Base-by-base conservation (phyloP, 2,329 filamentous ascomycete species). In the Mariannaea elegans region DNA sequence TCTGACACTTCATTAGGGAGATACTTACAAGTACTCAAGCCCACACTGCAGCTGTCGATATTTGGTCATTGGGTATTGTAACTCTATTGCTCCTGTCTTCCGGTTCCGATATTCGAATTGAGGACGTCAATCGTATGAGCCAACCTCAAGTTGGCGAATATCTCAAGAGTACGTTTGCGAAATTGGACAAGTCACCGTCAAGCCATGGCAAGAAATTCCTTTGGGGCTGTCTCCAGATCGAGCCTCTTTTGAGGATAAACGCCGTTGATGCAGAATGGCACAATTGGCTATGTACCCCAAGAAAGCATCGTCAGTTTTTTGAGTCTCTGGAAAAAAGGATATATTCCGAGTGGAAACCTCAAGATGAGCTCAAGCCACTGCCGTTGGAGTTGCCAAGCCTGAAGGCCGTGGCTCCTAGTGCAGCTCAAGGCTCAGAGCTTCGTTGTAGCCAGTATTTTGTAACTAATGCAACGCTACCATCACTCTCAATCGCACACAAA, bases 21-120 rank as follows among this genome's bases (percentile, higher is more conserved):
- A 68, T 80, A 7, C 42, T 42, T 14, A 39, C 46, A 18, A 62
- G 42, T 7, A 59, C 62, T 4, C 53, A 68, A 13, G 24, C 61
- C 31, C 71, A 67, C 72, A 83, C 69, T 51, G 68, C 62, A 14
- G 76, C 54, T 50, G 80, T 83, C 6, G 84, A 86, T 58, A 79
- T 85, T 19, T 86, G 83, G 83, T 79, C 82, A 4, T 67, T 85
- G 14, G 84, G 84, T 0, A 74, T 84, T 52, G 73, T 85, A 4
- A 66, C 75, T 0, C 58, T 84, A 1, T 73, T 76, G 19, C 65
- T 80, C 24, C 56, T 78, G 9, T 66, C 71, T n/a, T 69, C 68
- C 4, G 56, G 63, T 27, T 63, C 54, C 31, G 65, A 64, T 1
- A 38, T 48, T 2, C 51, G 65, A 10, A 59, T 72, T 10, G 57